Percentiles rank a stretch among this genome's conserved stretches.
Evolutionary conservation across 306 rosid species (phyloP).

Genomic region (Amphicarpaea edgeworthii): DNA sequence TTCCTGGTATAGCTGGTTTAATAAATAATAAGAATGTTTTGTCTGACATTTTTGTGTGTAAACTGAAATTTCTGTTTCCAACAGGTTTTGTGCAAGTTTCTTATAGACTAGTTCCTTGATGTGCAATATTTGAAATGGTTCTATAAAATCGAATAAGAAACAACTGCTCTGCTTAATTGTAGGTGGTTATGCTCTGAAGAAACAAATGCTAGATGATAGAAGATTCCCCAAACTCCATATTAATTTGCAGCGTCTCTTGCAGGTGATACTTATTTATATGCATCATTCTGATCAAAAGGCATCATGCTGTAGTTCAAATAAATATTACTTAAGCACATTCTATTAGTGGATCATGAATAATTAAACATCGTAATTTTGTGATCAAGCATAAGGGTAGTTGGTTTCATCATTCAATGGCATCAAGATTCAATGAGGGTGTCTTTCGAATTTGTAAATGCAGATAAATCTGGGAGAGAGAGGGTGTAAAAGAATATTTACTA

Average conservation of each 20-base stretch:
- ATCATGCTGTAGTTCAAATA: slow-evolving; percentile 9
- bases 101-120: slow-evolving; percentile 5
- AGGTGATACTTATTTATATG: slow-evolving; percentile 60
- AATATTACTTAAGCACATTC: not conserved
- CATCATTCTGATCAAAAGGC: slow-evolving; percentile 7
- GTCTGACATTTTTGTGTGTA: slow-evolving; percentile 12
- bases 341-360: not conserved
- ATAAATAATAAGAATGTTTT: slow-evolving; percentile 9
- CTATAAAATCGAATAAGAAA: slow-evolving; percentile 22
- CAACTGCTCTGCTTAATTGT: slow-evolving; percentile 41
- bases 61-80: slow-evolving; percentile 19
- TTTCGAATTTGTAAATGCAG: slow-evolving; percentile 7
- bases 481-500: not conserved
- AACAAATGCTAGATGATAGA: slow-evolving; percentile 97
- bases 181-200: slow-evolving; percentile 90
- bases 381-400: slow-evolving; percentile 10
- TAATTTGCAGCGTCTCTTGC: slow-evolving; percentile 92
- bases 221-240: slow-evolving; percentile 96
- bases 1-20: slow-evolving; percentile 14
- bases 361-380: not conserved
- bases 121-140: not conserved
- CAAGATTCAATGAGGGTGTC: not conserved
- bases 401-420: slow-evolving; percentile 15
- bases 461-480: not conserved
- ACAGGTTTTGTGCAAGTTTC: slow-evolving; percentile 31